Evolutionary conservation across 2,329 filamentous ascomycete species (phyloP).

Genomic region (Diaporthe destruens): DNA sequence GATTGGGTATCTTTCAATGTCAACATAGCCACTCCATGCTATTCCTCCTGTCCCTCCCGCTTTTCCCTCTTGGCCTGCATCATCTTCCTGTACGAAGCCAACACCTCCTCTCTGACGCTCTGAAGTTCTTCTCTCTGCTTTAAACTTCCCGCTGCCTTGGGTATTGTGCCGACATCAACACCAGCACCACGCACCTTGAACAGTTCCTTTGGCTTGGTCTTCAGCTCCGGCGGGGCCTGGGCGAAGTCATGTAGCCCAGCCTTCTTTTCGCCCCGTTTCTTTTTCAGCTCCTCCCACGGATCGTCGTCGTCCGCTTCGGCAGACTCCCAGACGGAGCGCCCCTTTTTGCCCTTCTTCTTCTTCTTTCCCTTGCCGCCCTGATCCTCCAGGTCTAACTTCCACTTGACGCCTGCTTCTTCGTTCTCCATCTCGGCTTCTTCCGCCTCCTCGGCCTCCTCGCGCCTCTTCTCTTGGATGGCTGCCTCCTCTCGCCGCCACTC

Average conservation of each 20-base stretch:
- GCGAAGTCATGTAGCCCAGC: conserved; percentile 69
- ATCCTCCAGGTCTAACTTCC: conserved; percentile 61
- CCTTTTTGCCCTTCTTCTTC: conserved; percentile 54
- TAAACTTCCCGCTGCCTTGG: conserved; percentile 77
- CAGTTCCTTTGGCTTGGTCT: conserved; percentile 72
- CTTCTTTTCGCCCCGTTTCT: conserved; percentile 70
- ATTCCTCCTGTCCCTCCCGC: neutral
- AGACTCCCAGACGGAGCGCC: conserved; percentile 56
- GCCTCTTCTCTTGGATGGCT: conserved; percentile 72
- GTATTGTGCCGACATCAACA: conserved; percentile 77
- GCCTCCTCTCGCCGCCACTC: conserved; percentile 79
- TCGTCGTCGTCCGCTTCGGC: conserved; percentile 67
- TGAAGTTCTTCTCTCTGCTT: conserved; percentile 79
- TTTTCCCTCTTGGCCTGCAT: conserved; percentile 67
- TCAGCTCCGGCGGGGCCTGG: conserved; percentile 80
- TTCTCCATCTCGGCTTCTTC: conserved; percentile 73
- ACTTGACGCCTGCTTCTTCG: conserved; percentile 63
- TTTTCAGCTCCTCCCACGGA: conserved; percentile 81
- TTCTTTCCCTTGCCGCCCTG: conserved; percentile 56
- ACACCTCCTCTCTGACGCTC: conserved; percentile 76
- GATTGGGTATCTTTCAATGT: conserved; percentile 20
- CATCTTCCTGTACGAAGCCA: conserved; percentile 78
- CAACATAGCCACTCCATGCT: neutral
- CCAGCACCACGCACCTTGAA: conserved; percentile 73
- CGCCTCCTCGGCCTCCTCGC: conserved; percentile 74